phyloP scores from a whole-genome alignment of 768 basidiomycete species.

The Fomitopsis pulvina region DNA sequence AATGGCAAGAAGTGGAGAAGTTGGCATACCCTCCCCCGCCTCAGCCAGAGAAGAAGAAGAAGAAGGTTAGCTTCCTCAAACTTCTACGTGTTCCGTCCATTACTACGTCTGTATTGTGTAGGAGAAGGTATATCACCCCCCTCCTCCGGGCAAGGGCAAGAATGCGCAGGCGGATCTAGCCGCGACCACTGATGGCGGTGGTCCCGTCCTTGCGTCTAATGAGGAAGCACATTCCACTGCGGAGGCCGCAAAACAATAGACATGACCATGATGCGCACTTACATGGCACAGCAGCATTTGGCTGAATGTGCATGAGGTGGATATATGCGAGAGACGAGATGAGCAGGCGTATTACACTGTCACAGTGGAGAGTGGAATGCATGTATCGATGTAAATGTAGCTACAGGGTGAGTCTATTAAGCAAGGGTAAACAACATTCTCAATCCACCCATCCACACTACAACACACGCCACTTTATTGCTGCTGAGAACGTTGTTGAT shows the following conservation, averaged over 20 bases:
- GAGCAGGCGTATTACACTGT: neutral
- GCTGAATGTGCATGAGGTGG: neutral
- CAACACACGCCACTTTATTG: neutral
- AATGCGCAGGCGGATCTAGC: slow-evolving; percentile 31
- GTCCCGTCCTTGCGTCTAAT: neutral
- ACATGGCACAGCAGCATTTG: too few relatives aligned
- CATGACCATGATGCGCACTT: too few relatives aligned
- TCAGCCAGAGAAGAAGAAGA: slow-evolving; percentile 55
- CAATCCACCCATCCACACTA: too few relatives aligned
- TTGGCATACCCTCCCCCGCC: slow-evolving; percentile 82
- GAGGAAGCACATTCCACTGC: neutral
- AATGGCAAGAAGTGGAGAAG: slow-evolving; percentile 72
- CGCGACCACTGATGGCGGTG: slow-evolving; percentile 11
- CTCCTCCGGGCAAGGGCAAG: slow-evolving; percentile 75
- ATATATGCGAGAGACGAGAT: neutral
- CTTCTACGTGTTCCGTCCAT: neutral
- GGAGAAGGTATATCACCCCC: slow-evolving; percentile 81
- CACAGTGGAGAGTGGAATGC: too few relatives aligned
- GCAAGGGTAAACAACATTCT: too few relatives aligned
- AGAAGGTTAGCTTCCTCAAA: slow-evolving; percentile 30
- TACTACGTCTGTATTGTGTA: slow-evolving; percentile 18
- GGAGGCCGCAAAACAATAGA: neutral
- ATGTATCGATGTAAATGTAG: neutral
- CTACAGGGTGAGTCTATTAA: neutral
- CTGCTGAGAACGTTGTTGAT: slow-evolving; percentile 12